Base-by-base conservation (phyloP, 2,329 filamentous ascomycete species). In the Epicoccum nigrum region DNA sequence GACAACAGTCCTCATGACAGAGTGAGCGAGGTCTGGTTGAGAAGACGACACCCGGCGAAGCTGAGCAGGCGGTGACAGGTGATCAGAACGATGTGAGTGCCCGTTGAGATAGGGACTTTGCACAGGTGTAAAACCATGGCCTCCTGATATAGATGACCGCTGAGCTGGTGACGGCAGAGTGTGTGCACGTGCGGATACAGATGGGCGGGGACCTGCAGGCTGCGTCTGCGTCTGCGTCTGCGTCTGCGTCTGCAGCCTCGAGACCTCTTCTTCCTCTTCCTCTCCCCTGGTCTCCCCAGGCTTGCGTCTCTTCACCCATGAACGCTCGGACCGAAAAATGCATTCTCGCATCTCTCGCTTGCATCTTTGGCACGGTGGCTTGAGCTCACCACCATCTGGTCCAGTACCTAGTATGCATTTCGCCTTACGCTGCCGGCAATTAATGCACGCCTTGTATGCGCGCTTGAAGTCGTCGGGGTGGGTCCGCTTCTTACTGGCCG, bases 391-490 rank as follows among this genome's bases (percentile, higher is more conserved):
- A 30, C 69, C 71, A 47, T 74, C 69, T 2, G 72, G 74, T 4
- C 74, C 65, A 4, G 72, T 74, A 9, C 74, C 74, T 20, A 81
- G 64, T 31, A 81, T 78, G 56, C 79, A 82, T 66, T 79, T 81
- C 42, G 79, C 77, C 67, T 81, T 82, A 44, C 78, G 73, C 58
- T 79, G 76, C 42, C 79, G 78, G 59, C 79, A 82, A 50, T 78
- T 76, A 50, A 81, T 76, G 63, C 79, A 82, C 17, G 79, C 79
- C 65, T 82, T 81, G 75, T 82, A 82, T 30, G 79, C 78, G 54
- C 79, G 78, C 65, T 81, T 77, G 63, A 79, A 80, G 43, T 77
- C 69, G n/a, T 72, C 69, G 16, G 69, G 68, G 59, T 71, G 66
- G 52, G 69, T 67, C 58, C 69, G 62, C 60, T 72, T 72, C 45